Evolutionary conservation across 139 green algal genomes (phyloP).

Genomic region (Zygnema cylindricum): DNA sequence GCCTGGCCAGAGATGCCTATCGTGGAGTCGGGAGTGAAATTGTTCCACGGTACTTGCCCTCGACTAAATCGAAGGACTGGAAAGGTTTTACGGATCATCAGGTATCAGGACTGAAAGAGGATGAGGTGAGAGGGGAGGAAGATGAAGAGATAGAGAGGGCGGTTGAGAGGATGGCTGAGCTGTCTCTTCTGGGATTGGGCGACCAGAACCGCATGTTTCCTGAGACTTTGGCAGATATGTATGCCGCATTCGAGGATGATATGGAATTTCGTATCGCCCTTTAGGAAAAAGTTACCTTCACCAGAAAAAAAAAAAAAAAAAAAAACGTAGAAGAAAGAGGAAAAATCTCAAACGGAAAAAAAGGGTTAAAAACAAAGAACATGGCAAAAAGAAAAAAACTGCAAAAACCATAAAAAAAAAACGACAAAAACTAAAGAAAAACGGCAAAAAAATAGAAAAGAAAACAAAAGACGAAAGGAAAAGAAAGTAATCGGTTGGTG

Average conservation of each 20-base stretch:
- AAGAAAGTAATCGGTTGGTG: too few species aligned
- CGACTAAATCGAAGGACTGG: neutral
- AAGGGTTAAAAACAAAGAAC: too few species aligned
- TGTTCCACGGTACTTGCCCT: neutral
- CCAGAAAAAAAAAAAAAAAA: too few species aligned
- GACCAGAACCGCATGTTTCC: constrained; percentile 64
- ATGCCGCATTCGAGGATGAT: constrained; percentile 69
- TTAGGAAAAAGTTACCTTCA: too few species aligned
- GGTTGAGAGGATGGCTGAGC: constrained; percentile 56
- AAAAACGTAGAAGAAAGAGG: too few species aligned
- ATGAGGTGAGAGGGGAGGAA: neutral
- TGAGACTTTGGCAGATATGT: constrained; percentile 62
- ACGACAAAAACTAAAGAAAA: too few species aligned
- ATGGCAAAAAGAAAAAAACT: too few species aligned
- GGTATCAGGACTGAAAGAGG: neutral
- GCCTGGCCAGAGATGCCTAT: constrained; percentile 61
- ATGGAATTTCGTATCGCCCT: constrained; percentile 70
- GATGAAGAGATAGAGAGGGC: constrained; percentile 45
- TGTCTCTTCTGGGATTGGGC: constrained; percentile 73
- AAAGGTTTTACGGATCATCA: neutral
- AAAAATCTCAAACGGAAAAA: too few species aligned
- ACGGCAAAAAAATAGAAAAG: too few species aligned
- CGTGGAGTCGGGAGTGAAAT: constrained; percentile 8
- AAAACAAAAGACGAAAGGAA: too few species aligned
- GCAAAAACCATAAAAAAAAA: too few species aligned